Evolutionary conservation across 1,284 basidiomycete genomes (phyloP).

Genomic region (Psilocybe mexicana): DNA sequence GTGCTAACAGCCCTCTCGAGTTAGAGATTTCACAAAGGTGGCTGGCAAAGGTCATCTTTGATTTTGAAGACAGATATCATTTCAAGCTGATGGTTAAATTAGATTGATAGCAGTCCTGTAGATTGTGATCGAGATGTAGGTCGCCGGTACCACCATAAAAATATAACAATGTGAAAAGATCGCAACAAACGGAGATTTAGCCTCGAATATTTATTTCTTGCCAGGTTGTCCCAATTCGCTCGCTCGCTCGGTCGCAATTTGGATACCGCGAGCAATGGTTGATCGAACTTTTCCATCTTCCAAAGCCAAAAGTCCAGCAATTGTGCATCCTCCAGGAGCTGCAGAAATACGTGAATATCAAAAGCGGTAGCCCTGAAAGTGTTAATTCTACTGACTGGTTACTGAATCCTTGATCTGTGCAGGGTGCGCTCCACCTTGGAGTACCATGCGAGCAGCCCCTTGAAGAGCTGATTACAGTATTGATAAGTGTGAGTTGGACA

Average conservation of each 20-base stretch:
- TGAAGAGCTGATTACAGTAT: constrained; percentile 72
- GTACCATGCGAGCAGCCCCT: constrained; percentile 95
- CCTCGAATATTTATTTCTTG: constrained; percentile 35
- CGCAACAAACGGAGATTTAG: background rate
- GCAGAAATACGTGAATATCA: constrained; percentile 2
- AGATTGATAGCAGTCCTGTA: background rate
- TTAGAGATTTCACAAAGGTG: background rate
- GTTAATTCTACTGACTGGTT: constrained; percentile 69
- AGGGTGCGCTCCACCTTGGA: constrained; percentile 87
- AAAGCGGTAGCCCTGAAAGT: background rate
- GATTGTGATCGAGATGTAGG: background rate
- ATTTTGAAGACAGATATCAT: background rate
- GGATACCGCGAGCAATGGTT: constrained; percentile 94
- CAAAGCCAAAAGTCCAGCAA: constrained; percentile 92
- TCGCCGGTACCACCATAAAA: background rate
- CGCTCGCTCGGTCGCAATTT: constrained; percentile 88
- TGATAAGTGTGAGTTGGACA: background rate
- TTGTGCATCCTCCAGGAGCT: constrained; percentile 99
- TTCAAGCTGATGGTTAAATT: background rate
- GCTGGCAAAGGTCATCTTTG: constrained; percentile 1
- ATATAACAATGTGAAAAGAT: background rate
- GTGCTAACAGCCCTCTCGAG: background rate
- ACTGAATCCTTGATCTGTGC: constrained; percentile 98
- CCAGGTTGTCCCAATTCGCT: constrained; percentile 72
- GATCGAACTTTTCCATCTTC: constrained; percentile 95